Conservation (phyloP, 495 filamentous ascomycete genomes). For the Pyrenopolyporus hunteri region DNA sequence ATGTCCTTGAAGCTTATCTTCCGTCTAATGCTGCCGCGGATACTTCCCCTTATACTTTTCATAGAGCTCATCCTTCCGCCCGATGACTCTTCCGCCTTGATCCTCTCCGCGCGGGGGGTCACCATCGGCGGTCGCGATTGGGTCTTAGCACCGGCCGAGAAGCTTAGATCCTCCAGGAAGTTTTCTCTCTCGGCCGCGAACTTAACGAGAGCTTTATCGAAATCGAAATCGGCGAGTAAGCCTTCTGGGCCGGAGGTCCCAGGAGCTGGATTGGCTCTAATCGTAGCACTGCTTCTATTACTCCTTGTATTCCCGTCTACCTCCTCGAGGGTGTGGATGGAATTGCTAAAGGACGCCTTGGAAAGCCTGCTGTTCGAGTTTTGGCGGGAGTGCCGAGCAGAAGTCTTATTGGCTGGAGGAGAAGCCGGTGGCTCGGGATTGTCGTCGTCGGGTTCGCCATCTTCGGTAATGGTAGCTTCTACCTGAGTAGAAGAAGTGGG, state of each 20-base stretch:
- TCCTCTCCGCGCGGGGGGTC: constrained; percentile 77
- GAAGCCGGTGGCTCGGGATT: constrained; percentile 44
- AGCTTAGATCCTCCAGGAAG: constrained; percentile 89
- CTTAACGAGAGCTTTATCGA: constrained; percentile 88
- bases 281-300: constrained; percentile 88
- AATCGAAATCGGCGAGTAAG: constrained; percentile 71
- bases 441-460: constrained; percentile 67
- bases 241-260: constrained; percentile 40
- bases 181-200: constrained; percentile 93
- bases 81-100: constrained; percentile 73
- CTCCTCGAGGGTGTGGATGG: constrained; percentile 67
- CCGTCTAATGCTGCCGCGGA: constrained; percentile 78
- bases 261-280: constrained; percentile 62
- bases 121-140: constrained; percentile 72
- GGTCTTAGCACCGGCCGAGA: constrained; percentile 82
- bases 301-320: constrained; percentile 69
- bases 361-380: constrained; percentile 71
- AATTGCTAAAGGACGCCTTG: constrained; percentile 64
- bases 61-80: constrained; percentile 55
- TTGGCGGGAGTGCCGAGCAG: constrained; percentile 64
- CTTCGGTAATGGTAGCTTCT: constrained; percentile 82
- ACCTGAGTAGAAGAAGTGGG: constrained; percentile 50
- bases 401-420: constrained; percentile 55
- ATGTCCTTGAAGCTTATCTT: constrained; percentile 90
- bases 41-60: constrained; percentile 56